phyloP scores from a whole-genome alignment of 495 filamentous ascomycete species.

The Aspergillus affinis region DNA sequence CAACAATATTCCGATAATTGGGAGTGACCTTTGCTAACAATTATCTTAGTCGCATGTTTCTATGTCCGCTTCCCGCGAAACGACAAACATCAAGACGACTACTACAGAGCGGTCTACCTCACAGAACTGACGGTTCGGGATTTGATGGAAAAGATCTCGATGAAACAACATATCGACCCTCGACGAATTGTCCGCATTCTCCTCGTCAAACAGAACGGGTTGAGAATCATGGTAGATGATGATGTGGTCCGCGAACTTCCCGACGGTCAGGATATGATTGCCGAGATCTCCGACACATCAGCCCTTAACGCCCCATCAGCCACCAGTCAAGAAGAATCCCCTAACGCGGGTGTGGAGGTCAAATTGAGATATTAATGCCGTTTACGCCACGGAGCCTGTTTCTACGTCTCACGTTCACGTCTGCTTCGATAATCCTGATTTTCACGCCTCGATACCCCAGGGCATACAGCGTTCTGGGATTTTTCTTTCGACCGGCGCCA shows the following conservation, averaged over 20 bases:
- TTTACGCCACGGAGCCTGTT: neutral
- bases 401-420: neutral
- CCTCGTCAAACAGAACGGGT: slow-evolving; percentile 65
- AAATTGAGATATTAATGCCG: slow-evolving; percentile 37
- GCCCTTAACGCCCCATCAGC: slow-evolving; percentile 9
- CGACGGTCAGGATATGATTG: slow-evolving; percentile 89
- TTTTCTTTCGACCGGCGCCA: slow-evolving; percentile 15
- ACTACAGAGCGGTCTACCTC: slow-evolving; percentile 86
- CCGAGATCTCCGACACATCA: slow-evolving; percentile 53
- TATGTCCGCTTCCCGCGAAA: slow-evolving; percentile 68
- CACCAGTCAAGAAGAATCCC: slow-evolving; percentile 8
- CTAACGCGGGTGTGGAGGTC: slow-evolving; percentile 34
- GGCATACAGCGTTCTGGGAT: slow-evolving; percentile 5
- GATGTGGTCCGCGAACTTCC: slow-evolving; percentile 82
- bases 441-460: neutral
- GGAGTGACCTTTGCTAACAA: slow-evolving; percentile 14
- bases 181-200: slow-evolving; percentile 65
- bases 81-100: slow-evolving; percentile 55
- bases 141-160: slow-evolving; percentile 66
- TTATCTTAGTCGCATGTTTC: slow-evolving; percentile 72
- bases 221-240: slow-evolving; percentile 87
- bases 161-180: slow-evolving; percentile 77
- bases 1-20: neutral
- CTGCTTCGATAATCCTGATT: neutral
- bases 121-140: slow-evolving; percentile 70